These are phyloP conservation scores for Pythium pyrilobum DNA, from an alignment of 352 stramenopile genomes.

Conservation along the genomic window DNA sequence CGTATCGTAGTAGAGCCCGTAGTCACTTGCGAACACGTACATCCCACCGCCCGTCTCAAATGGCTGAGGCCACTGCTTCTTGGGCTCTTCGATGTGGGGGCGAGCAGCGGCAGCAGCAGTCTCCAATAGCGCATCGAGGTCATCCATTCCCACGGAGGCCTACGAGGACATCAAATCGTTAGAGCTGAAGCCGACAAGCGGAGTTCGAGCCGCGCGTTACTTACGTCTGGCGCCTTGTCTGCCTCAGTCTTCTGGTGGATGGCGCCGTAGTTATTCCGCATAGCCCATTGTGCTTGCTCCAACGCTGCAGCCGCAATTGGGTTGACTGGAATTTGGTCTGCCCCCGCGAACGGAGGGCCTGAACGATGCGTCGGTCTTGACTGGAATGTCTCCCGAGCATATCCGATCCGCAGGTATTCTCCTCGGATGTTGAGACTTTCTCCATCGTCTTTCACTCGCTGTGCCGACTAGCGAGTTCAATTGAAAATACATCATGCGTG, in stretches of 20 bases:
- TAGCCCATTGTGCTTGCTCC: constrained; percentile 77
- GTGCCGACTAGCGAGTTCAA: constrained; percentile 4
- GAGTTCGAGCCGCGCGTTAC: too few species aligned
- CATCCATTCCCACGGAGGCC: constrained; percentile 18
- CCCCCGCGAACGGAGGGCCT: neutral
- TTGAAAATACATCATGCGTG: too few species aligned
- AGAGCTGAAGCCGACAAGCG: too few species aligned
- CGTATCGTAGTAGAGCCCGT: constrained; percentile 70
- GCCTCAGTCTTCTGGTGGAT: constrained; percentile 2
- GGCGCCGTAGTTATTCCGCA: constrained; percentile 51
- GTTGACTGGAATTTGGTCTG: constrained; percentile 16
- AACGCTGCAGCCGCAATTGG: constrained; percentile 57
- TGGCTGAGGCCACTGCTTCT: constrained; percentile 69
- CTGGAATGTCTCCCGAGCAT: constrained; percentile 38
- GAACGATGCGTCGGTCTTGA: neutral
- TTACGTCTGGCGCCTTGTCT: neutral
- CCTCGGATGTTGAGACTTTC: constrained; percentile 3
- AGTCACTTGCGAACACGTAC: constrained; percentile 65
- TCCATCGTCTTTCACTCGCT: neutral
- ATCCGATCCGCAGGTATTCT: constrained; percentile 43
- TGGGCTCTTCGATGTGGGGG: constrained; percentile 56
- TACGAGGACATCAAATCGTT: neutral
- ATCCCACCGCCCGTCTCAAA: constrained; percentile 77
- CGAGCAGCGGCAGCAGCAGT: constrained; percentile 50
- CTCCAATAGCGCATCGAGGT: constrained; percentile 58